Evolutionary conservation across 2,329 filamentous ascomycete genomes (phyloP), one percentile per base, ranked within the genome.

Genomic region (Fusarium floridanum): DNA sequence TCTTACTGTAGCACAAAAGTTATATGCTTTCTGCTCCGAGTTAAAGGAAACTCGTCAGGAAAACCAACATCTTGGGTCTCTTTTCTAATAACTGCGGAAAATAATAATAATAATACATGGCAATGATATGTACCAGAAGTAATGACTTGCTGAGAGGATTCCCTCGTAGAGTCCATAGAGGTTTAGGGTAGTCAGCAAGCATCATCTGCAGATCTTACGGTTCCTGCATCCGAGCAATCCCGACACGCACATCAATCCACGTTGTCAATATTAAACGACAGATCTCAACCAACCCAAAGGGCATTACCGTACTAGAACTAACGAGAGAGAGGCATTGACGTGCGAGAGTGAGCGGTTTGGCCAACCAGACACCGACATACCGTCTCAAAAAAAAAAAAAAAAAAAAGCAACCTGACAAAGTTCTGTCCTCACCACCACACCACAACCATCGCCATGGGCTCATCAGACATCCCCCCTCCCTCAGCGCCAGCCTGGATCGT

Each of bases 401-500:
- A 48, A 62, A 64, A 62, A 64, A 64, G n/a, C 64, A 65, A 39
- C 43, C 37, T 56, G 36, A 70, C 6, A 20, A 27, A 29, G 34
- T 37, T 37, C 10, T 32, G 10, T 32, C 32, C 32, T 32, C 32
- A 32, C 32, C 32, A 32, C 27, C 27, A 27, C 27, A 27, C 7
- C 6, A 27, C 27, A 27, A 27, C 17, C n/a, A n/a, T 9, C 41
- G 50, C 17, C 4, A 86, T 86, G 84, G 84, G 83, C 29, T 83
- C 81, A 20, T 80, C 78, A 36, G 84, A 86, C 62, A 75, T 83
- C 11, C 77, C 84, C 1, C 84, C 84, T 5, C 72, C 79, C 3
- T 76, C 77, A 53, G 81, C 80, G 27, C 81, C 81, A 27, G 22
- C 60, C 16, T 86, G 84, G 84, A 81, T 85, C 65, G 76, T 85